Percentiles rank a stretch among this genome's conserved stretches.
These are phyloP conservation scores for Fusarium sp. DNA, from an alignment of 2,329 filamentous ascomycete genomes.

Conservation along the genomic window DNA sequence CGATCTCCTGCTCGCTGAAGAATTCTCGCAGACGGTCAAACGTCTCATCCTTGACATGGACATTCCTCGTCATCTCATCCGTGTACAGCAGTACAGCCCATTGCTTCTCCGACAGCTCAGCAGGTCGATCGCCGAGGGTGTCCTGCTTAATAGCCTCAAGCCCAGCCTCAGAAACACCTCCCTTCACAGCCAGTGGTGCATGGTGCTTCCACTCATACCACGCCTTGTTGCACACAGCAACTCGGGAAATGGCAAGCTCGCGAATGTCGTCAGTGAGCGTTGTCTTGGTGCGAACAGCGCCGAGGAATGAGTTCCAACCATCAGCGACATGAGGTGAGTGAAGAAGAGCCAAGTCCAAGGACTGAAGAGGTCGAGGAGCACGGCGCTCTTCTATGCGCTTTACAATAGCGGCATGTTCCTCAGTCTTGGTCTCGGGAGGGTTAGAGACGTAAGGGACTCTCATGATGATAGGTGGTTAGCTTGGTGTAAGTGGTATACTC, in stretches of 20 bases:
- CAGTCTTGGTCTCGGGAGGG: constrained; percentile 58
- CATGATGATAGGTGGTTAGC: constrained; percentile 57
- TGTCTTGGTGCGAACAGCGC: constrained; percentile 68
- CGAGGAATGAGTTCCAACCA: constrained; percentile 78
- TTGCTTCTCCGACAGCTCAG: constrained; percentile 66
- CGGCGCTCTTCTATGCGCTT: constrained; percentile 73
- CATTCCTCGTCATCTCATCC: constrained; percentile 84
- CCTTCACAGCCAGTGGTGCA: constrained; percentile 71
- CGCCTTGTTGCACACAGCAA: constrained; percentile 82
- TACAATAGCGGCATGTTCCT: constrained; percentile 68
- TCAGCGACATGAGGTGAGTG: constrained; percentile 80
- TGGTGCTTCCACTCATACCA: constrained; percentile 90
- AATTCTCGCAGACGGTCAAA: constrained; percentile 70
- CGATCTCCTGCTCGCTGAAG: constrained; percentile 77
- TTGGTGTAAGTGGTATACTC: constrained; percentile 17
- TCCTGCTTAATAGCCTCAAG: constrained; percentile 58
- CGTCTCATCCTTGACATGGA: constrained; percentile 74
- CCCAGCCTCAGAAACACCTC: constrained; percentile 65
- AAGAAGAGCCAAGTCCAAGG: constrained; percentile 80
- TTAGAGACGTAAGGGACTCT: constrained; percentile 73
- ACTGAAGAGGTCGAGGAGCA: constrained; percentile 74
- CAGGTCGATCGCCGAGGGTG: constrained; percentile 46
- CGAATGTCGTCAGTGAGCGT: constrained; percentile 66
- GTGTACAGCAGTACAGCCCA: constrained; percentile 78
- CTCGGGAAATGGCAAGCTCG: constrained; percentile 83